Percentiles rank a stretch among this genome's conserved stretches.
Evolutionary conservation across 1,139 yeast species (phyloP).

Genomic region (Geotrichum reessii): DNA sequence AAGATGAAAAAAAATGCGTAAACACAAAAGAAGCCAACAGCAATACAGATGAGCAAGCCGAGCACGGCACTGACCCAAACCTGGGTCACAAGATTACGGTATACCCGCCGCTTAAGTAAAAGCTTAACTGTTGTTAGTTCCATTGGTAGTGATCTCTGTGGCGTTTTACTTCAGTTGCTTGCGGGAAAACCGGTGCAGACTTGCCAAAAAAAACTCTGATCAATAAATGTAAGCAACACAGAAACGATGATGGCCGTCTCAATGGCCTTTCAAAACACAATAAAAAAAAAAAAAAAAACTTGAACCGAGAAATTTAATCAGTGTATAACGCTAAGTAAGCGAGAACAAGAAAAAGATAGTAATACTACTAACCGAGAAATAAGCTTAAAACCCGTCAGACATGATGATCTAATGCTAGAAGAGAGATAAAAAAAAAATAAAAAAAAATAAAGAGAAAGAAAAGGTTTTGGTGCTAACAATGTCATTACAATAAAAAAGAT

Average conservation of each 20-base stretch:
- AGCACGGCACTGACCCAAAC: constrained; percentile 78
- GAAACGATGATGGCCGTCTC: constrained; percentile 87
- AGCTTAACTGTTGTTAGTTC: background rate
- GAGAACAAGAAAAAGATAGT: too few species aligned
- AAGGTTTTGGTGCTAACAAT: background rate
- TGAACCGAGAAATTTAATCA: too few species aligned
- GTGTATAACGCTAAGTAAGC: too few species aligned
- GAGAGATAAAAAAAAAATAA: too few species aligned
- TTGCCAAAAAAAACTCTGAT: constrained; percentile 50
- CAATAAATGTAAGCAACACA: constrained; percentile 73
- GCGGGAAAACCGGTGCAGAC: too few species aligned
- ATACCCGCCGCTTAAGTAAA: background rate
- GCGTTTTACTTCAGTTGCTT: too few species aligned
- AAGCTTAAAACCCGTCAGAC: constrained; percentile 39
- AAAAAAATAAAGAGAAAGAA: background rate
- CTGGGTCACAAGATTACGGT: constrained; percentile 48
- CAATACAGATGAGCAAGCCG: constrained; percentile 69
- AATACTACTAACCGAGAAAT: constrained; percentile 63
- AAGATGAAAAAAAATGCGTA: constrained; percentile 66
- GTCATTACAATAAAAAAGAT: background rate
- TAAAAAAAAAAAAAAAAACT: too few species aligned
- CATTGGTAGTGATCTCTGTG: constrained; percentile 12
- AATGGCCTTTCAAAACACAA: constrained; percentile 76
- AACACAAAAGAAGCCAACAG: constrained; percentile 71
- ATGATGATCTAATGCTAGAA: background rate